Percentiles rank a stretch among this genome's conserved stretches.
Evolutionary conservation across 2,329 filamentous ascomycete species (phyloP).

Genomic region (Fusarium mangiferae): DNA sequence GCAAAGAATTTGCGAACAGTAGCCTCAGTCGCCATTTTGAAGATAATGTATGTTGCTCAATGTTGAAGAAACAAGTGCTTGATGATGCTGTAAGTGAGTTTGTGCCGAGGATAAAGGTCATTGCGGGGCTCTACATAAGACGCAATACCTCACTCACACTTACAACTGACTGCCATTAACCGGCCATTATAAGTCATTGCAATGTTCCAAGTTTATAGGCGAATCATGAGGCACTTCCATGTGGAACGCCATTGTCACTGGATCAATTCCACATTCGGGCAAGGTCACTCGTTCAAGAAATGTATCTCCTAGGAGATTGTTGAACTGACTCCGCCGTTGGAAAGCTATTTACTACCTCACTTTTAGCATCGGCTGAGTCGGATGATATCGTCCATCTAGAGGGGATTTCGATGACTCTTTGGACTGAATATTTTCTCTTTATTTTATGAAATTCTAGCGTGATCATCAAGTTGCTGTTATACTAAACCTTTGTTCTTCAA

Average conservation of each 20-base stretch:
- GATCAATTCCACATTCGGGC: constrained; percentile 43
- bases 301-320: not conserved
- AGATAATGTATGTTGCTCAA: not conserved
- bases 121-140: constrained; percentile 37
- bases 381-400: constrained; percentile 64
- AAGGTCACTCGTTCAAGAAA: constrained; percentile 7
- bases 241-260: not conserved
- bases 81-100: constrained; percentile 6
- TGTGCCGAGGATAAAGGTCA: constrained; percentile 23
- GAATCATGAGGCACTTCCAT: not conserved
- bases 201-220: not conserved
- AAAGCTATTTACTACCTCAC: constrained; percentile 64
- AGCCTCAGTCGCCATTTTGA: constrained; percentile 71
- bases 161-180: constrained; percentile 18
- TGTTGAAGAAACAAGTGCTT: not conserved
- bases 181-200: not conserved
- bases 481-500: too few species aligned
- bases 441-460: not conserved
- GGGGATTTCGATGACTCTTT: not conserved
- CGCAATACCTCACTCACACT: constrained; percentile 4
- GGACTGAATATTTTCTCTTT: not conserved
- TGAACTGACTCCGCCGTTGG: constrained; percentile 47
- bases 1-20: constrained; percentile 83
- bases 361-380: constrained; percentile 60
- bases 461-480: not conserved